These are phyloP conservation scores for Paramyrothecium roridum DNA, from an alignment of 2,329 filamentous ascomycete species.

Conservation along the genomic window DNA sequence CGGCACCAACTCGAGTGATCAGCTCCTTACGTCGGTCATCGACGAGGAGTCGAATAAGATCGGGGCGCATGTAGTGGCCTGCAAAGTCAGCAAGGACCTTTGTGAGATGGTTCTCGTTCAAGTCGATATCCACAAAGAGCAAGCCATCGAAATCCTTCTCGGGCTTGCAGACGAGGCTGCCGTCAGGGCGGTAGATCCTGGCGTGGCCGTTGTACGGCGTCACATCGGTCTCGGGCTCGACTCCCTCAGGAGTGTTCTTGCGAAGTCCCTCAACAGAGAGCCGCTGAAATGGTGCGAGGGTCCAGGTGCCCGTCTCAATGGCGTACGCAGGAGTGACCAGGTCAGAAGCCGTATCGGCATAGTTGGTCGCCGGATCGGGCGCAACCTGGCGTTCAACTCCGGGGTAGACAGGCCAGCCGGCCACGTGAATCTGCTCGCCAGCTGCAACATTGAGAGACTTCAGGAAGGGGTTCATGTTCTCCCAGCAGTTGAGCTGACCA, in stretches of 20 bases:
- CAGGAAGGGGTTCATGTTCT: constrained; percentile 38
- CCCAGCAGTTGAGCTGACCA: constrained; percentile 54
- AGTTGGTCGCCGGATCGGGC: constrained; percentile 20
- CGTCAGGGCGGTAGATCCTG: constrained; percentile 20
- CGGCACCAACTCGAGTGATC: constrained; percentile 11
- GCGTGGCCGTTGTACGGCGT: constrained; percentile 18
- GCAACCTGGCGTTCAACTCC: constrained; percentile 14
- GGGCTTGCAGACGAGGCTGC: constrained; percentile 17
- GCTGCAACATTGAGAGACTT: constrained; percentile 20
- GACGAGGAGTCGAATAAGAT: constrained; percentile 32
- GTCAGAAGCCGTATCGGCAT: constrained; percentile 18
- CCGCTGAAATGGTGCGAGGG: constrained; percentile 18
- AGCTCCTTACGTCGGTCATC: constrained; percentile 19
- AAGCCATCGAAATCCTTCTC: constrained; percentile 39
- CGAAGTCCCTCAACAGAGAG: constrained; percentile 17
- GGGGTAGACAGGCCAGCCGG: constrained; percentile 23
- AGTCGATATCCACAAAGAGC: constrained; percentile 47
- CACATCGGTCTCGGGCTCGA: constrained; percentile 18
- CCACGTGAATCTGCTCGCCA: constrained; percentile 24
- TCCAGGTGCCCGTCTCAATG: constrained; percentile 20
- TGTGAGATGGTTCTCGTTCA: constrained; percentile 27
- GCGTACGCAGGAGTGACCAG: constrained; percentile 20
- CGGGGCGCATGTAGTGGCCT: constrained; percentile 33
- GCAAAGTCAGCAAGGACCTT: constrained; percentile 30
- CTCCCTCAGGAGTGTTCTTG: constrained; percentile 19